Percentiles rank a stretch among this genome's conserved stretches.
Evolutionary conservation across 2,329 filamentous ascomycete species (phyloP).

Genomic region (Pseudohalonectria lignicola): DNA sequence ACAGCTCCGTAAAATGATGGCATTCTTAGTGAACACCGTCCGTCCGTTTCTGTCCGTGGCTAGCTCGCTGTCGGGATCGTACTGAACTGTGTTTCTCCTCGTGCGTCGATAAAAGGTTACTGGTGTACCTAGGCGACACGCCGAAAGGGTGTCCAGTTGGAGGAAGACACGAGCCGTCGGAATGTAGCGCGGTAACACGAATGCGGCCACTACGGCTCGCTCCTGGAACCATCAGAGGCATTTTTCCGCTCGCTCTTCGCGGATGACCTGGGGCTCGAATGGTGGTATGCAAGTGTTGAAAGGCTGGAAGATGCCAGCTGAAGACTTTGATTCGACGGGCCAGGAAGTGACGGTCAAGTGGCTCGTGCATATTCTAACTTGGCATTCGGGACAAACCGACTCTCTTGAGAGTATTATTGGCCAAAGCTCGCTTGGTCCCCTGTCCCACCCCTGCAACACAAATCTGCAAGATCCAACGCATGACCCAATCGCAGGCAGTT

Average conservation of each 20-base stretch:
- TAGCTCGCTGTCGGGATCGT: background rate
- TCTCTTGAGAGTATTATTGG: background rate
- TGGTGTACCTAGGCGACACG: too few species aligned
- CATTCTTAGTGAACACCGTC: background rate
- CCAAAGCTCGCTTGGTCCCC: background rate
- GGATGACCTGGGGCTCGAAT: background rate
- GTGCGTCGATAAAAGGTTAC: too few species aligned
- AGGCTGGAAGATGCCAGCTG: background rate
- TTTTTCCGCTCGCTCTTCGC: too few species aligned
- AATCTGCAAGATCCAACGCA: too few species aligned
- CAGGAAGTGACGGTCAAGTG: background rate
- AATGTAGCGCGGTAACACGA: too few species aligned
- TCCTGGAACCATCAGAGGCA: too few species aligned
- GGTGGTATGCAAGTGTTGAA: background rate
- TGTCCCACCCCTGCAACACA: too few species aligned
- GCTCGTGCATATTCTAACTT: background rate
- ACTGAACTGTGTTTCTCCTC: too few species aligned
- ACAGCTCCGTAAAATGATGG: slow-evolving; percentile 1
- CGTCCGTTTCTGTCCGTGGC: background rate
- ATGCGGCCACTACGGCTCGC: too few species aligned
- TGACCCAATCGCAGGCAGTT: too few species aligned
- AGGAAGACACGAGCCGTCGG: too few species aligned
- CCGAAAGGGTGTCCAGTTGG: too few species aligned
- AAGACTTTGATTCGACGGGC: background rate
- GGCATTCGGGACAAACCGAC: background rate